Base-by-base conservation (phyloP, 495 filamentous ascomycete genomes). In the Penicillium herquei region DNA sequence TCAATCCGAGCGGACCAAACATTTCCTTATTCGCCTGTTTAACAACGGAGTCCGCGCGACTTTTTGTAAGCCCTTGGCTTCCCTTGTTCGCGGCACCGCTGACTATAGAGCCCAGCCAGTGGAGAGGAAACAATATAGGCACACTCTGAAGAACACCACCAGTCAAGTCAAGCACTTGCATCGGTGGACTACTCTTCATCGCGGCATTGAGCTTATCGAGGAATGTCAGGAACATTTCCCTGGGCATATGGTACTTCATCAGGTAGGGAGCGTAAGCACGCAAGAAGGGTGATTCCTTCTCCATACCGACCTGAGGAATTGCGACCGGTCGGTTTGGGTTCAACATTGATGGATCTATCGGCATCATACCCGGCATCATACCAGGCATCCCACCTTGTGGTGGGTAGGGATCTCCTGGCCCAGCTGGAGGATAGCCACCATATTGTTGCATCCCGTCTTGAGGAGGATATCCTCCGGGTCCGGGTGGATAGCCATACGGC, bases 101-200 rank as follows among this genome's bases (percentile, higher is more conserved):
- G 16, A 72, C 61, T 3, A 49, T 58, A 0, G 49, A 56, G 1
- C 68, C 69, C 11, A 71, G 52, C 58, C 70, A 66, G 33, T 54
- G 59, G 2, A 70, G 41, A 0, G 69, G 65, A 46, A 68, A 72
- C 1, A 70, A 57, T 18, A 70, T 58, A 0, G 71, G 71, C 7
- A 74, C 66, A 9, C 65, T 63, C 10, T 55, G 53, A 2, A 74
- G 40, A 2, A 72, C 54, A 0, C 68, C 68, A 3, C 71, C 69
- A 10, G 70, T 71, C 12, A 57, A 60, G 17, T 72, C 64, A 17
- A 74, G 66, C 12, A 71, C 63, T 51, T 74, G 65, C 16, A 71
- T 61, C 8, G 70, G 70, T 7, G 71, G 70, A 41, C 55, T 69
- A 42, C 46, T 62, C n/a, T 57, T 41, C 14, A 66, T 57, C 8